These are phyloP conservation scores for Globisporangium radiosum DNA, from an alignment of 352 stramenopile species.

Conservation along the genomic window DNA sequence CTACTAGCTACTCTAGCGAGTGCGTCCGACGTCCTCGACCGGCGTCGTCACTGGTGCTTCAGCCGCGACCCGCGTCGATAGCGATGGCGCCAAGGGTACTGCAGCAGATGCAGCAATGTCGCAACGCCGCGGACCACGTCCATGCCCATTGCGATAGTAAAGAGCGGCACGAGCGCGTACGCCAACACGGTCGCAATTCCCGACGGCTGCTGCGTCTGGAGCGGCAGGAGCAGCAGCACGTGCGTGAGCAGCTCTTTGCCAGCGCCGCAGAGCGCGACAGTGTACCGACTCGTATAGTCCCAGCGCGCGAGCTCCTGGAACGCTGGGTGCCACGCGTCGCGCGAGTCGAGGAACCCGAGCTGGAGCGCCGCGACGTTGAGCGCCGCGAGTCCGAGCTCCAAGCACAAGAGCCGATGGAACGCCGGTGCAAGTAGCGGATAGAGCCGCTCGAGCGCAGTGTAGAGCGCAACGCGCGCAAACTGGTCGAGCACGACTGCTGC, in stretches of 20 bases:
- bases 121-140: slow-evolving; percentile 49
- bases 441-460: slow-evolving; percentile 43
- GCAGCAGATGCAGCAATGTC: slow-evolving; percentile 48
- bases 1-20: no score
- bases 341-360: slow-evolving; percentile 49
- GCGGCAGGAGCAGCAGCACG: slow-evolving; percentile 54
- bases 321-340: slow-evolving; percentile 52
- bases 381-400: slow-evolving; percentile 50
- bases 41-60: no score
- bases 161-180: slow-evolving; percentile 53
- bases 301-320: slow-evolving; percentile 55
- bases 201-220: slow-evolving; percentile 18
- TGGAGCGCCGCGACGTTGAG: slow-evolving; percentile 50
- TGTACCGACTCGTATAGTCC: slow-evolving; percentile 36
- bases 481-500: slow-evolving; percentile 67
- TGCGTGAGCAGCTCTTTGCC: slow-evolving; percentile 56
- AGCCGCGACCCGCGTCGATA: no score
- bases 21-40: no score
- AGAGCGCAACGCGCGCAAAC: slow-evolving; percentile 45
- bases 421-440: slow-evolving; percentile 35
- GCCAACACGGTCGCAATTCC: slow-evolving; percentile 22
- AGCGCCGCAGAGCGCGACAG: slow-evolving; percentile 42
- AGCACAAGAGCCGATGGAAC: slow-evolving; percentile 41
- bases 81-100: slow-evolving; percentile 22
- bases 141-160: slow-evolving; percentile 43